Evolutionary conservation across 345 rosid species (phyloP), one percentile per base, ranked within the genome.

Genomic region (Excoecaria cochinchinensis): DNA sequence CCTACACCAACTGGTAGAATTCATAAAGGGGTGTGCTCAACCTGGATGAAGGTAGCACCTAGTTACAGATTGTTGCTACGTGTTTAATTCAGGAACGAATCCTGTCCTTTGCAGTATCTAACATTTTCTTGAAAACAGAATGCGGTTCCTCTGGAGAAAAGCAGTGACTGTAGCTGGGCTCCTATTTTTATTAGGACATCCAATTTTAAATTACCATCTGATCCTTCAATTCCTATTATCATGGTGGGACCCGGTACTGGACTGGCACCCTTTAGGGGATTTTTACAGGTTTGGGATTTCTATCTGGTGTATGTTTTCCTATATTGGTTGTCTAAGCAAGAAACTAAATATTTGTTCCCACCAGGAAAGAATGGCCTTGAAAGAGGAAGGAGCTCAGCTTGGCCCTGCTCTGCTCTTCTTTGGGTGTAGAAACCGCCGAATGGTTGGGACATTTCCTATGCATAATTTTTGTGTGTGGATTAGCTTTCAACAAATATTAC

Each of bases 171-270:
- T 71, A 75, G 83, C 57, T 80, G 79, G 79, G 79, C 83, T 67
- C 83, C 83, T 17, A 25, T 80, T 50, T 80, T 75, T 56, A 76
- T 76, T 42, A 75, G 83, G 76, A 36, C 83, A 24, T 80, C 83
- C 56, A 80, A 76, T 68, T 80, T 80, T 73, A 76, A 71, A 79
- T 71, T 76, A 59, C 83, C 83, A 6, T 60, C 74, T 40, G 65
- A 80, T 67, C 79, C 83, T 66, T 80, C 79, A 51, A 76, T 58
- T 66, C 83, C 83, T 24, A 67, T 80, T 39, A 76, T 80, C 67
- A 76, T 80, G 83, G 77, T 80, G 73, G 83, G 83, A 39, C 83
- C 79, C 66, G 83, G 83, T 48, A 80, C 83, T 31, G 83, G 83
- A 51, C 73, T 80, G 69, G 83, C 83, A 57, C 79, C 83, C 40